Conservation (phyloP, 257 asterid species). For the Ehretia macrophylla region DNA sequence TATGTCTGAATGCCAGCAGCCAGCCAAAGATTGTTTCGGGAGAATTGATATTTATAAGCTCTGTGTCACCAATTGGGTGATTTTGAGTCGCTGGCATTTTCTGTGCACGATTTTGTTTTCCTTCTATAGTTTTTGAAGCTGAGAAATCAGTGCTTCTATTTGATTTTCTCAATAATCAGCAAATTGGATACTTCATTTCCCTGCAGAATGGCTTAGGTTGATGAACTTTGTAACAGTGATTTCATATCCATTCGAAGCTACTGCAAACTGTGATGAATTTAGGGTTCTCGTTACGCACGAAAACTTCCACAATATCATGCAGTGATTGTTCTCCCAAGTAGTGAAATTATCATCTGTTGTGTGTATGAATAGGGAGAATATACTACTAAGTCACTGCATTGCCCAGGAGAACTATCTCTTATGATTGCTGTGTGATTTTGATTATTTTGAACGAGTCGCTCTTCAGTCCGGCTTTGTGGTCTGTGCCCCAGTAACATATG, state of each 20-base stretch:
- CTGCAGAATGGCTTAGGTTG: constrained; percentile 15
- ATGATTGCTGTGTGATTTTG: too few relatives aligned
- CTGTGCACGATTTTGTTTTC: constrained; percentile 23
- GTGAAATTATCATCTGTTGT: too few relatives aligned
- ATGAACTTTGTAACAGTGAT: constrained; percentile 6
- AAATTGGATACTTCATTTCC: constrained; percentile 13
- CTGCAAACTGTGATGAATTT: constrained; percentile 11
- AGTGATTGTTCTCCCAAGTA: neutral
- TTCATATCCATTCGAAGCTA: constrained; percentile 8
- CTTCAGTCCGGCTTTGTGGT: too few relatives aligned
- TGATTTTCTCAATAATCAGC: constrained; percentile 33
- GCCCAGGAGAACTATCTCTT: too few relatives aligned
- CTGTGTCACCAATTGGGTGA: constrained; percentile 22
- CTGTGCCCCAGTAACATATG: too few relatives aligned
- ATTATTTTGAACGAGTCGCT: too few relatives aligned
- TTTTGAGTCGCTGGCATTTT: constrained; percentile 16
- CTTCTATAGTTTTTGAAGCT: constrained; percentile 29
- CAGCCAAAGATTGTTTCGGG: constrained; percentile 18
- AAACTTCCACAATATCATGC: too few relatives aligned
- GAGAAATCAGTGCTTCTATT: constrained; percentile 39
- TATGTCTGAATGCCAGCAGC: constrained; percentile 47
- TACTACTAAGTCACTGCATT: too few relatives aligned
- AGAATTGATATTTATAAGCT: constrained; percentile 18
- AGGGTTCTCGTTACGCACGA: neutral
- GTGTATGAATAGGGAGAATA: too few relatives aligned